These are phyloP conservation scores for Populus hybrid DNA, from an alignment of 441 rosid species.

Conservation along the genomic window DNA sequence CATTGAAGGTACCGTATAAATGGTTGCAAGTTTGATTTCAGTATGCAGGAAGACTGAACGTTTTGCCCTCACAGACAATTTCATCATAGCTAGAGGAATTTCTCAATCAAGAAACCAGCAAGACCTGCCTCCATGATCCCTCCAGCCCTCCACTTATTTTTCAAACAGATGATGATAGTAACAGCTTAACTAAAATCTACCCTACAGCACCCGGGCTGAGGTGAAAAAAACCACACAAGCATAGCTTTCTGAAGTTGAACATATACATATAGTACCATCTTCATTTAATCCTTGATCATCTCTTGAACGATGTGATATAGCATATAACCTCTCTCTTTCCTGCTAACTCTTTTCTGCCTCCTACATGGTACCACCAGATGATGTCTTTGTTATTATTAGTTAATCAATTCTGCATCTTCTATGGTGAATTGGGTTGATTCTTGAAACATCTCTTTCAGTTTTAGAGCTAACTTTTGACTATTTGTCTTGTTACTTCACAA, in stretches of 20 bases:
- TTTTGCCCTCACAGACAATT: conserved; percentile 3
- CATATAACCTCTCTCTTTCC: background rate
- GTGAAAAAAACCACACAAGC: background rate
- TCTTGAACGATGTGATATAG: background rate
- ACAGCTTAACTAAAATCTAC: background rate
- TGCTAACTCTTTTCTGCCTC: background rate
- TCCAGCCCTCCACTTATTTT: background rate
- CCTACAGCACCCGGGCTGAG: background rate
- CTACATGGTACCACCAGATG: background rate
- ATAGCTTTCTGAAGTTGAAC: background rate
- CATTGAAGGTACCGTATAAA: conserved; percentile 27
- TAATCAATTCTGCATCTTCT: background rate
- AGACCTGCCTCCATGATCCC: background rate
- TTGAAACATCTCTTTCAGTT: background rate
- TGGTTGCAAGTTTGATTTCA: conserved; percentile 12
- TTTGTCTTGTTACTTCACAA: background rate
- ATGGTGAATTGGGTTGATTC: background rate
- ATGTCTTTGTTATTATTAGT: background rate
- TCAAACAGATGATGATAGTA: background rate
- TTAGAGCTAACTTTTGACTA: background rate
- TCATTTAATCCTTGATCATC: background rate
- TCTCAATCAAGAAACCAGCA: background rate
- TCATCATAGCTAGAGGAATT: background rate
- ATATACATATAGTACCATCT: background rate
- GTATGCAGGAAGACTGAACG: background rate